Conservation (phyloP, 2,329 filamentous ascomycete species). For the Fusarium brachygibbosum region DNA sequence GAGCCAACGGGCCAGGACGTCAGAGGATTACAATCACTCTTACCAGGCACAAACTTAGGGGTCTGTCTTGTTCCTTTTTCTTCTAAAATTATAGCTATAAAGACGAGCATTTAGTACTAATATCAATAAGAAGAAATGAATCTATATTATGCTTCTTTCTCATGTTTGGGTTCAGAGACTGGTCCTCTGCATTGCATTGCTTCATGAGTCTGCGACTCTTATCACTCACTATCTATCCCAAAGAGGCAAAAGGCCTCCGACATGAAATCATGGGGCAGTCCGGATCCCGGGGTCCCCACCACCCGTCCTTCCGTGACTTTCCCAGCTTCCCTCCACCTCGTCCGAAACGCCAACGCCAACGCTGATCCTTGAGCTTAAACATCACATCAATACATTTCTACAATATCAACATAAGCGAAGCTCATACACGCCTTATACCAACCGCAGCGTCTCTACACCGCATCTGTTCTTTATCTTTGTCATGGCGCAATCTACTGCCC, state of each 20-base stretch:
- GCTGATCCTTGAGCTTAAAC: conserved; percentile 3
- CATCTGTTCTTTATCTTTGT: not conserved
- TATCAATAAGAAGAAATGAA: too few relatives aligned
- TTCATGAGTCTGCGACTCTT: conserved; percentile 7
- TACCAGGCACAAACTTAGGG: too few relatives aligned
- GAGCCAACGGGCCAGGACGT: too few relatives aligned
- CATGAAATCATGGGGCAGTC: not conserved
- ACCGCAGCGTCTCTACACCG: too few relatives aligned
- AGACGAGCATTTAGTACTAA: too few relatives aligned
- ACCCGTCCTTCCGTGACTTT: conserved; percentile 23
- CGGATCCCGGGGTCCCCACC: conserved; percentile 35
- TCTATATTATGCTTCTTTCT: not conserved
- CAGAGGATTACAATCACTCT: too few relatives aligned
- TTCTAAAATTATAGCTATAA: too few relatives aligned
- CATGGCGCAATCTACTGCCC: conserved; percentile 74
- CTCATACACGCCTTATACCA: not conserved
- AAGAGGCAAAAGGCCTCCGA: conserved; percentile 7
- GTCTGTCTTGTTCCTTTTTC: too few relatives aligned
- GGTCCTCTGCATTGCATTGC: not conserved
- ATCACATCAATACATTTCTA: not conserved
- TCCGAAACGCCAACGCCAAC: conserved; percentile 26
- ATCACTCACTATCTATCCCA: conserved; percentile 6
- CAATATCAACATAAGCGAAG: not conserved
- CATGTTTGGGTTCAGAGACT: not conserved
- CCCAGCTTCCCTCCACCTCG: conserved; percentile 31